Evolutionary conservation across 108 stramenopile species (phyloP).

Genomic region (Fragilaria crotonensis): DNA sequence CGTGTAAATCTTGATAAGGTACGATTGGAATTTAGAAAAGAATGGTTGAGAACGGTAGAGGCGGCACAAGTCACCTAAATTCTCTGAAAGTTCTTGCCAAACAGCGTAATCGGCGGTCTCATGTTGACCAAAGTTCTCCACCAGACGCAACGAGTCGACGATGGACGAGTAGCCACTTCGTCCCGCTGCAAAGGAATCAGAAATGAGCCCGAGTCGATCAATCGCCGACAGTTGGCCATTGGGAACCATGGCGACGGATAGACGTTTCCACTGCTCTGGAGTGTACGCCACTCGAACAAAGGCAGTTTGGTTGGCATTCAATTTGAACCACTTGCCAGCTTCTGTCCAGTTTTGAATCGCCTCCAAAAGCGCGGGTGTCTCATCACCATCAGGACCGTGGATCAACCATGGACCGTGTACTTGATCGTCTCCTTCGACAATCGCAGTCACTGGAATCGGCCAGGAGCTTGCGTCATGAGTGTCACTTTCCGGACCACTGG

Average conservation of each 20-base stretch:
- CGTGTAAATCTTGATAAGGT: neutral
- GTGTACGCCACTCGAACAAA: constrained; percentile 6
- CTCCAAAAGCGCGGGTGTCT: neutral
- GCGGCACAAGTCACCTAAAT: neutral
- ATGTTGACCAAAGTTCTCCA: constrained; percentile 11
- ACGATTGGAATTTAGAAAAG: constrained; percentile 10
- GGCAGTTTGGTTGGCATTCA: constrained; percentile 8
- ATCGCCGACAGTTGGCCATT: neutral
- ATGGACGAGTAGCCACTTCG: constrained; percentile 5
- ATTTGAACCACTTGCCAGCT: constrained; percentile 12
- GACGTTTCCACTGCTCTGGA: neutral
- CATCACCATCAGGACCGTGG: constrained; percentile 7
- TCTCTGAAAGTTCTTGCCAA: constrained; percentile 13
- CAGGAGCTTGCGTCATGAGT: neutral
- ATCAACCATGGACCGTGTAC: constrained; percentile 9
- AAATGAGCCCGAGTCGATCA: neutral
- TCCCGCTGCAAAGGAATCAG: neutral
- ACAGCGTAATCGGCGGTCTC: constrained; percentile 12
- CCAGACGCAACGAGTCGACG: constrained; percentile 8
- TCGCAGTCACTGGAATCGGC: constrained; percentile 16
- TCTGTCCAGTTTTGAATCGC: constrained; percentile 2
- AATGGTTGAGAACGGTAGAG: constrained; percentile 9
- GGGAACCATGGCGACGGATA: neutral
- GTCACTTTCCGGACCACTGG: constrained; percentile 1
- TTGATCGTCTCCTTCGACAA: constrained; percentile 8